These are phyloP conservation scores for Trifolium repens DNA, from an alignment of 306 rosid genomes.

Conservation along the genomic window DNA sequence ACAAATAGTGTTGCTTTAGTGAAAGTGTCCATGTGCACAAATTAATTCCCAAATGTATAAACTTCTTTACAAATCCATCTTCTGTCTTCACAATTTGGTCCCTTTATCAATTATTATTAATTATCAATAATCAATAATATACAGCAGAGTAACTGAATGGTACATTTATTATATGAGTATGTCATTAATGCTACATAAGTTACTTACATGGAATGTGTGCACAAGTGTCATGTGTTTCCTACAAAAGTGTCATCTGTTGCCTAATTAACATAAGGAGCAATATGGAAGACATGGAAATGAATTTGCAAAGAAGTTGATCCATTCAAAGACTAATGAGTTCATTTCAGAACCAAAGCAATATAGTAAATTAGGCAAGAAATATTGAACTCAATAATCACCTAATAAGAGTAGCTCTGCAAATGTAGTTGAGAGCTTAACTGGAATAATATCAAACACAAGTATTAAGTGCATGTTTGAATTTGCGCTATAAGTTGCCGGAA, in stretches of 20 bases:
- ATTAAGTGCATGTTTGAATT: background rate
- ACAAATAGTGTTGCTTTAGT: background rate
- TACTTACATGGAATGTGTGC: background rate
- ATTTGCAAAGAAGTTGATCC: background rate
- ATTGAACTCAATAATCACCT: background rate
- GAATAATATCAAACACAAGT: constrained; percentile 2
- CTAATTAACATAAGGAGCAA: background rate
- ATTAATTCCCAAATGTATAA: background rate
- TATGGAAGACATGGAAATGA: background rate
- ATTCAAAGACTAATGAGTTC: background rate
- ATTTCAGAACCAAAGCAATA: background rate
- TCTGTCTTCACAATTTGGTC: background rate
- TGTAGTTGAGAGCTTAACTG: constrained; percentile 9
- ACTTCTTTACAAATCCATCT: constrained; percentile 8
- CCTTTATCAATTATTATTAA: background rate
- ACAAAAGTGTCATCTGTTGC: background rate
- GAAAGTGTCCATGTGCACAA: background rate
- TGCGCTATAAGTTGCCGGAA: background rate
- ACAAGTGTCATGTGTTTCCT: background rate
- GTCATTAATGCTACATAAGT: background rate
- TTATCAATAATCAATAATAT: background rate
- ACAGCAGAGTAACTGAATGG: background rate
- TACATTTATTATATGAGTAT: background rate
- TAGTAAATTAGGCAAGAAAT: background rate
- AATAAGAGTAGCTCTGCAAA: constrained; percentile 9